phyloP scores from a whole-genome alignment of 106 monocot genomes.

The Chionographis japonica region DNA sequence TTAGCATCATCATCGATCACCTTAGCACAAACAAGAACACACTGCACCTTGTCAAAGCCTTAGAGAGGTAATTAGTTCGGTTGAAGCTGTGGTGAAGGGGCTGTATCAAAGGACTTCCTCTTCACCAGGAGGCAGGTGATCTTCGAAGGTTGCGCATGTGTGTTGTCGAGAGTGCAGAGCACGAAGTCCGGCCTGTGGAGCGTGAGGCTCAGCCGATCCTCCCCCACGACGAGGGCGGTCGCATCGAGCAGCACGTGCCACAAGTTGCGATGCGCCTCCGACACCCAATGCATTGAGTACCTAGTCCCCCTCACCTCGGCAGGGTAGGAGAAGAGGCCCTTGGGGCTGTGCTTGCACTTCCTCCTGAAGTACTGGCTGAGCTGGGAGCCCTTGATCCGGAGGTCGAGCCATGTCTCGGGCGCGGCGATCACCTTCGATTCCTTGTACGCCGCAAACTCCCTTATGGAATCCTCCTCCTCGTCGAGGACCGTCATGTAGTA shows the following conservation, averaged over 20 bases:
- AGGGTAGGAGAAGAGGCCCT: constrained; percentile 58
- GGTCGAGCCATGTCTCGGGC: constrained; percentile 59
- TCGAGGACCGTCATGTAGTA: constrained; percentile 50
- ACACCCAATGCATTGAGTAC: constrained; percentile 68
- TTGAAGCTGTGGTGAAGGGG: constrained; percentile 2
- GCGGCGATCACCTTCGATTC: constrained; percentile 50
- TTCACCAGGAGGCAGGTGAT: constrained; percentile 50
- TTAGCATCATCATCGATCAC: too few species aligned
- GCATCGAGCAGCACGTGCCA: constrained; percentile 70
- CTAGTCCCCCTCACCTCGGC: constrained; percentile 27
- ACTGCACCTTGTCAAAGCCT: too few species aligned
- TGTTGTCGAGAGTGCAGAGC: constrained; percentile 37
- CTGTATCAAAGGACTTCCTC: constrained; percentile 44
- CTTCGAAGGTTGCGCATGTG: constrained; percentile 29
- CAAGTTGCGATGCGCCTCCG: constrained; percentile 58
- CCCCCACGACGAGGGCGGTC: constrained; percentile 23
- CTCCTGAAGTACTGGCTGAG: constrained; percentile 67
- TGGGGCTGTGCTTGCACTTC: constrained; percentile 59
- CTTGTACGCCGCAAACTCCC: constrained; percentile 58
- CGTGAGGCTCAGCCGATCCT: constrained; percentile 43
- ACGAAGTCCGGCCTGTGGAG: constrained; percentile 62
- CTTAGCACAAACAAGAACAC: too few species aligned
- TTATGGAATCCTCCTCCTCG: constrained; percentile 33
- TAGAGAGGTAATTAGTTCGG: too few species aligned
- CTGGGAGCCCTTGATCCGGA: constrained; percentile 67